Percentiles rank a stretch among this genome's conserved stretches.
Evolutionary conservation across 106 monocot species (phyloP).

Genomic region (Phalaenopsis equestris): DNA sequence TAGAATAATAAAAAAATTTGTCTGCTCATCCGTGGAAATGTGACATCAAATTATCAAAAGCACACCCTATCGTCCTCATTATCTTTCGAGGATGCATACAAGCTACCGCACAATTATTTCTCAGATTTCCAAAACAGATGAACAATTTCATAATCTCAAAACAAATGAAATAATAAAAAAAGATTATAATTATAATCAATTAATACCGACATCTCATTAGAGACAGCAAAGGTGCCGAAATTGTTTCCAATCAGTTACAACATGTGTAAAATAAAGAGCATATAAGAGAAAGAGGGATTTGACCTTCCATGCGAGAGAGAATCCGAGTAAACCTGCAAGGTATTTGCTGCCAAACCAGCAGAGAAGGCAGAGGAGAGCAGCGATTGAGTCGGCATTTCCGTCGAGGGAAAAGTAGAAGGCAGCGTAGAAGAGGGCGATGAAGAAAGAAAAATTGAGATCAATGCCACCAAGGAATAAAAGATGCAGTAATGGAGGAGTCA

Average conservation of each 20-base stretch:
- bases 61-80: no score
- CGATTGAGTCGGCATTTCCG: slow-evolving; percentile 38
- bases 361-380: slow-evolving; percentile 38
- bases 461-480: slow-evolving; percentile 13
- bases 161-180: neutral
- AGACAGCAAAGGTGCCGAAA: neutral
- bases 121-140: neutral
- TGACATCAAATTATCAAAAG: no score
- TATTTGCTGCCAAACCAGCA: slow-evolving; percentile 36
- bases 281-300: neutral
- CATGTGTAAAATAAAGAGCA: neutral
- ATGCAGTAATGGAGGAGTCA: slow-evolving; percentile 37
- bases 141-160: neutral
- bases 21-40: no score
- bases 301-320: slow-evolving; percentile 56
- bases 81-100: no score
- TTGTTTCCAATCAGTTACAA: no score
- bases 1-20: no score
- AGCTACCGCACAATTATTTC: neutral
- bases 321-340: slow-evolving; percentile 28
- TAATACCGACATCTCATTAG: neutral
- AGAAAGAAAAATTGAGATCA: slow-evolving; percentile 18
- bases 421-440: slow-evolving; percentile 25
- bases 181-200: no score
- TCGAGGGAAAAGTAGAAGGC: slow-evolving; percentile 39